phyloP scores from a whole-genome alignment of 805 yeast species.

The Hanseniaspora lachancei region DNA sequence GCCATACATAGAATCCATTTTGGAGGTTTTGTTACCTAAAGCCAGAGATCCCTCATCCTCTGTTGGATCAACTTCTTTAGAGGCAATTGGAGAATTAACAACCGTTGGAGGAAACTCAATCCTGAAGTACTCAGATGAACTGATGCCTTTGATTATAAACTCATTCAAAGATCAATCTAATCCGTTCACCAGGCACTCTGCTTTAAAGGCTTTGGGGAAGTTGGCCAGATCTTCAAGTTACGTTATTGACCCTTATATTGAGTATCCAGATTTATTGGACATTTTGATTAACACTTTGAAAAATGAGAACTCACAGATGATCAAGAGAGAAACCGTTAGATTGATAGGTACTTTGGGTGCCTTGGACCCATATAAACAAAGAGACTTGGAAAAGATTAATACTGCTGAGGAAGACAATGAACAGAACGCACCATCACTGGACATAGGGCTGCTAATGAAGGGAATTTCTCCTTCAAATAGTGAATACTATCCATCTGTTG shows the following conservation, averaged over 20 bases:
- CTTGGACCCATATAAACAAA: conserved; percentile 86
- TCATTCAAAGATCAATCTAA: conserved; percentile 88
- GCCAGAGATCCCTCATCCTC: conserved; percentile 60
- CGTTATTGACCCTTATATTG: conserved; percentile 83
- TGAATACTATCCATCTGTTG: conserved; percentile 92
- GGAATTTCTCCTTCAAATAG: conserved; percentile 88
- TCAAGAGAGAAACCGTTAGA: conserved; percentile 78
- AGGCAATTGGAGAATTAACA: conserved; percentile 79
- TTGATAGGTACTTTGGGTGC: conserved; percentile 91
- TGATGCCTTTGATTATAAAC: conserved; percentile 79
- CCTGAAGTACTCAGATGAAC: conserved; percentile 50
- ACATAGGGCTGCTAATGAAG: conserved; percentile 77
- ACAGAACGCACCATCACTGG: conserved; percentile 80
- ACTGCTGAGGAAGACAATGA: conserved; percentile 40
- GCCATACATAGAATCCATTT: conserved; percentile 85
- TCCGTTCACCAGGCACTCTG: conserved; percentile 77
- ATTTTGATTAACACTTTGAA: conserved; percentile 69
- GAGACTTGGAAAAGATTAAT: conserved; percentile 71
- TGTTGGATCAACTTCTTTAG: conserved; percentile 74
- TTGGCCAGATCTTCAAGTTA: conserved; percentile 84
- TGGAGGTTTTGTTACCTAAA: conserved; percentile 67
- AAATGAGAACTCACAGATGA: conserved; percentile 59
- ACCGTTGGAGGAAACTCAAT: conserved; percentile 81
- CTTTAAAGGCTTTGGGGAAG: conserved; percentile 76
- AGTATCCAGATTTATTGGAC: conserved; percentile 79